A percentile compares a stretch with the other conserved stretches of the same genome.
phyloP scores from a whole-genome alignment of 2,329 filamentous ascomycete species.

The Remersonia thermophila region DNA sequence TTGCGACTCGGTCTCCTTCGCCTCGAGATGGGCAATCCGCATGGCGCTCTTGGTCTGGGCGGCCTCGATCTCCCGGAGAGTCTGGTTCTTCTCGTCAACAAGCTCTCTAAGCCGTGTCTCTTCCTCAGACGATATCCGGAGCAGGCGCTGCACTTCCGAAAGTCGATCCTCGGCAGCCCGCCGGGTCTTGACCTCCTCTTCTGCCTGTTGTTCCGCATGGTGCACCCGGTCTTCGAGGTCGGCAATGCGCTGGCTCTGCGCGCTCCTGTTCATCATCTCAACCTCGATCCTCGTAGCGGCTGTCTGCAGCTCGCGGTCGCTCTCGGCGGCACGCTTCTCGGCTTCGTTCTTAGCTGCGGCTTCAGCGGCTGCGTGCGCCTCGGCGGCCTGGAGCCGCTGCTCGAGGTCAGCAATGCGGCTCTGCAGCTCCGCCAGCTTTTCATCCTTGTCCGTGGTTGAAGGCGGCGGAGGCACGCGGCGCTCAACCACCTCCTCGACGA shows the following conservation, averaged over 20 bases:
- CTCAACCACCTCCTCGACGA: constrained; percentile 52
- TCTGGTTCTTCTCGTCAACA: constrained; percentile 57
- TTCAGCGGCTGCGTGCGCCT: constrained; percentile 37
- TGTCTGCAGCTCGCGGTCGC: constrained; percentile 41
- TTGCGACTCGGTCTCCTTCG: constrained; percentile 47
- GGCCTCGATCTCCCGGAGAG: constrained; percentile 49
- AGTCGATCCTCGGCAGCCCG: constrained; percentile 60
- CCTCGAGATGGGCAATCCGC: constrained; percentile 55
- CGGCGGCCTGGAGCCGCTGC: constrained; percentile 37
- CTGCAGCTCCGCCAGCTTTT: constrained; percentile 46
- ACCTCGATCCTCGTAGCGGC: constrained; percentile 48
- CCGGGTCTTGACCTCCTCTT: constrained; percentile 50
- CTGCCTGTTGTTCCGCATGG: constrained; percentile 48
- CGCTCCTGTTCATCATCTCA: constrained; percentile 48
- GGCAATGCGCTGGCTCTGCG: constrained; percentile 47
- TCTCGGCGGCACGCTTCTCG: constrained; percentile 41
- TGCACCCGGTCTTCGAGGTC: constrained; percentile 59
- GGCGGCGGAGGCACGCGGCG: constrained; percentile 41
- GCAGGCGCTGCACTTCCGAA: constrained; percentile 57
- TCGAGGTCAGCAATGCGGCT: constrained; percentile 48
- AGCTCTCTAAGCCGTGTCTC: constrained; percentile 54
- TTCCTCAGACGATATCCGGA: constrained; percentile 60
- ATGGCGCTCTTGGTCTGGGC: constrained; percentile 41
- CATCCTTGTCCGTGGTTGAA: constrained; percentile 35
- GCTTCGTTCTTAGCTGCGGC: constrained; percentile 35